Evolutionary conservation across 2,329 filamentous ascomycete species (phyloP).

Genomic region (Fusarium anthophilum): DNA sequence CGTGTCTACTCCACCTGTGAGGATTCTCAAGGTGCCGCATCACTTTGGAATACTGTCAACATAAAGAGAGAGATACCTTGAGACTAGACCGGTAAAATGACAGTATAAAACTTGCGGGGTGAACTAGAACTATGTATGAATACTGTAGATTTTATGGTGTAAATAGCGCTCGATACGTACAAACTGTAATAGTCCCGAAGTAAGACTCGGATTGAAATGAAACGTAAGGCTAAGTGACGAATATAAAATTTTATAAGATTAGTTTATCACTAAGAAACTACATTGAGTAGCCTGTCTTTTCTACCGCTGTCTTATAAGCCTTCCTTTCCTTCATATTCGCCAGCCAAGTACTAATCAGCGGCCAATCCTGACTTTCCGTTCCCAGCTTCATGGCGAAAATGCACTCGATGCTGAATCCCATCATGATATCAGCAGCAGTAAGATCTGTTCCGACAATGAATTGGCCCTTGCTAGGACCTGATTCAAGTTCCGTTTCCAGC

Average conservation of each 20-base stretch:
- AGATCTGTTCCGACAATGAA: not conserved
- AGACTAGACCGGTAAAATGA: accelerated
- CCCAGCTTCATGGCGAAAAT: not conserved
- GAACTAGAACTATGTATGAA: accelerated
- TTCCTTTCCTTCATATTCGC: not conserved
- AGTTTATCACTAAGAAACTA: accelerated
- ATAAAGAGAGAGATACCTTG: accelerated
- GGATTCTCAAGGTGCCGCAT: accelerated
- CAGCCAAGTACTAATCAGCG: not conserved
- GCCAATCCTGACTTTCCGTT: not conserved
- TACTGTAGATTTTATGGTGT: too few species aligned
- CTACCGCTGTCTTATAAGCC: not conserved
- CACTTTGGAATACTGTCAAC: too few species aligned
- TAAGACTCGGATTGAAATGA: not conserved
- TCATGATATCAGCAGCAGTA: not conserved
- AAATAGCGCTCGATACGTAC: accelerated
- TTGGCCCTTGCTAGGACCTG: not conserved
- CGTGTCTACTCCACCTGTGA: not conserved
- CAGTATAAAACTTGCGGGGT: accelerated
- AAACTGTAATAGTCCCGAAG: accelerated
- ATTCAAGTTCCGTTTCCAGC: not conserved
- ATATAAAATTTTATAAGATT: accelerated
- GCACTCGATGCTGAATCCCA: not conserved
- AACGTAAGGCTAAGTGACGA: accelerated
- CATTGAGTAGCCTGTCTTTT: not conserved